Percentiles rank a stretch among this genome's conserved stretches.
Evolutionary conservation across 495 filamentous ascomycete genomes (phyloP).

Genomic region (Xylaria longipes): DNA sequence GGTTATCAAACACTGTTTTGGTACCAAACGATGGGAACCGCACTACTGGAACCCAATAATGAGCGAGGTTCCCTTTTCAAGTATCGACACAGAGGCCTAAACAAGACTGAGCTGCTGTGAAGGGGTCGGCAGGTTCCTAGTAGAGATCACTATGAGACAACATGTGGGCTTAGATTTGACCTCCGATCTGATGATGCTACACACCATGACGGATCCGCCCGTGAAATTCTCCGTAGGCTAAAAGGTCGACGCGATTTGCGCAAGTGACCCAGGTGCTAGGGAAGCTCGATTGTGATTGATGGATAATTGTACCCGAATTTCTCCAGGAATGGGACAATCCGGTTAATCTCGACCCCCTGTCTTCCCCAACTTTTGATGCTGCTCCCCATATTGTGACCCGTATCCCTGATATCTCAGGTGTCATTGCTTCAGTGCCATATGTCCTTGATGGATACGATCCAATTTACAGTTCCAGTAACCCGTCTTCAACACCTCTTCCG

Average conservation of each 20-base stretch:
- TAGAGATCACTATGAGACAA: not conserved
- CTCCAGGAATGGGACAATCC: conserved; percentile 21
- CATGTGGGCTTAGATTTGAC: not conserved
- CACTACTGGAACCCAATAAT: not conserved
- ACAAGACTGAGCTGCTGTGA: not conserved
- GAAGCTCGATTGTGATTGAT: conserved; percentile 21
- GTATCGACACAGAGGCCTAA: not conserved
- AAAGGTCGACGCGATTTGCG: not conserved
- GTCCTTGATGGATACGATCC: not conserved
- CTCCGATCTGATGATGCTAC: conserved; percentile 3
- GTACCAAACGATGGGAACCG: not conserved
- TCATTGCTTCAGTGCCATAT: not conserved
- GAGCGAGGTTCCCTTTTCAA: not conserved
- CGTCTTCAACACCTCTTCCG: conserved; percentile 12
- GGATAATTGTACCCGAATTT: conserved; percentile 14
- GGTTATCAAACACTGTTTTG: not conserved
- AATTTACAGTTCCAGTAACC: conserved; percentile 11
- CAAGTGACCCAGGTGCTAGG: not conserved
- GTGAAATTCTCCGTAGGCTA: conserved; percentile 24
- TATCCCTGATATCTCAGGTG: not conserved
- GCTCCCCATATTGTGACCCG: not conserved
- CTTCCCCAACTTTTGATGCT: conserved; percentile 17
- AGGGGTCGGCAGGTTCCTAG: not conserved
- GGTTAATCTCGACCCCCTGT: conserved; percentile 22
- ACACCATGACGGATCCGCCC: conserved; percentile 10